Evolutionary conservation across 306 rosid genomes (phyloP), one percentile per base, ranked within the genome.

Genomic region (Vigna radiata): DNA sequence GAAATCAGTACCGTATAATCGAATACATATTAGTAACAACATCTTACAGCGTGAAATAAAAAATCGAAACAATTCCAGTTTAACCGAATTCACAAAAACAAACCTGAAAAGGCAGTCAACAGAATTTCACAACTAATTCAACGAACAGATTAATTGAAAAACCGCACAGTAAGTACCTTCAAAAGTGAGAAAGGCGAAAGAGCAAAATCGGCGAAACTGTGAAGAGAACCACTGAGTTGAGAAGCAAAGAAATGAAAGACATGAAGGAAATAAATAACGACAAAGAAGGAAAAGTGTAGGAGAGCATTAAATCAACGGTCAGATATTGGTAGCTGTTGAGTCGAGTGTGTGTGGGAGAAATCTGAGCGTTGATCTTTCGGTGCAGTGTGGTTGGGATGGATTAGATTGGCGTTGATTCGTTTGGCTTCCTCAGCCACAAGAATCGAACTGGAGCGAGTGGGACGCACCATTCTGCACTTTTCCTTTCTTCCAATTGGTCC

Each of bases 381-480:
- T 48, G 71, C 47, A 44, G 55, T 21, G 43, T 52, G 4, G 63
- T 7, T 6, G 10, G 8, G 73, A 23, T 21, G 65, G 52, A 66
- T 44, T 13, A 9, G 69, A 8, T 43, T 53, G 64, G 11, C 12
- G 43, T 74, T 55, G 59, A 5, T 16, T 61, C 3, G 23, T 15
- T 25, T 12, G 8, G 59, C 11, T 19, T 18, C 79, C 72, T 73
- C 47, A 62, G 70, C 89, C 85, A 82, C 85, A 73, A 3, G 82
- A 80, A 76, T 46, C 70, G 41, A 21, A 50, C 8, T 36, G 41
- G 36, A 49, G 21, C 61, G 67, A 8, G 37, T 68, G 62, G 76
- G 87, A 68, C 88, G 89, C 81, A 71, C 77, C 52, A 18, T 5
- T 52, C 27, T 39, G 75, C 88, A 21, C 89, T 86, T 83, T 85